Percentiles rank a stretch among this genome's conserved stretches.
phyloP scores from a whole-genome alignment of 257 asterid genomes.

The Fraxinus anomala region DNA sequence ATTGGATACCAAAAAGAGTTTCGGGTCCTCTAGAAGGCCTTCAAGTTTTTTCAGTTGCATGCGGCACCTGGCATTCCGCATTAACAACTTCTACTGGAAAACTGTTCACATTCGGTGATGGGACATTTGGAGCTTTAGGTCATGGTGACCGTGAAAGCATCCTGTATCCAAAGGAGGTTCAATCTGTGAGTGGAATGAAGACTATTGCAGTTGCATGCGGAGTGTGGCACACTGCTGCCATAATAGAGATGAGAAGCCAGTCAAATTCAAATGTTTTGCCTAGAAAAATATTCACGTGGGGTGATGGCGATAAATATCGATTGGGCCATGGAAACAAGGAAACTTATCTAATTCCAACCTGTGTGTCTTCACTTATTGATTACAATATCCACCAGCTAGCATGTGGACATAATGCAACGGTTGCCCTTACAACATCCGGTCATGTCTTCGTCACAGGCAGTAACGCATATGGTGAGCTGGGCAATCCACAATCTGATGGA shows the following conservation, averaged over 20 bases:
- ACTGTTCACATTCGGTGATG: conserved; percentile 40
- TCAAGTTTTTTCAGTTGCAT: conserved; percentile 26
- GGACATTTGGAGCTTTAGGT: conserved; percentile 45
- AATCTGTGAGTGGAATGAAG: conserved; percentile 28
- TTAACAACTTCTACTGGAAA: conserved; percentile 33
- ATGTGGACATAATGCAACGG: conserved; percentile 38
- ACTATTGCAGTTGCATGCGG: conserved; percentile 40
- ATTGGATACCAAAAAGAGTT: conserved; percentile 34
- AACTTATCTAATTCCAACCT: conserved; percentile 34
- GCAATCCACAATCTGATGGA: conserved; percentile 32
- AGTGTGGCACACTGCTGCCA: conserved; percentile 48
- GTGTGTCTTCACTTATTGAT: conserved; percentile 27
- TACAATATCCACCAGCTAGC: conserved; percentile 32
- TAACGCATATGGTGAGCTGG: conserved; percentile 39
- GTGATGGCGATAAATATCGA: conserved; percentile 43
- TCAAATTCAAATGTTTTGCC: background rate
- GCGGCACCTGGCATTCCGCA: conserved; percentile 48
- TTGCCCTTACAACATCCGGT: conserved; percentile 33
- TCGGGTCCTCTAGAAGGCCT: conserved; percentile 29
- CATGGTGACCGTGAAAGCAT: conserved; percentile 34
- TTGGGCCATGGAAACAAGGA: conserved; percentile 42
- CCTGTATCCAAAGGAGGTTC: conserved; percentile 34
- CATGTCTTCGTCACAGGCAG: conserved; percentile 37
- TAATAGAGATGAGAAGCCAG: conserved; percentile 28
- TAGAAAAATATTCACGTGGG: conserved; percentile 45